Base-by-base conservation (phyloP, 2,329 filamentous ascomycete species). In the Aspergillus neotritici region DNA sequence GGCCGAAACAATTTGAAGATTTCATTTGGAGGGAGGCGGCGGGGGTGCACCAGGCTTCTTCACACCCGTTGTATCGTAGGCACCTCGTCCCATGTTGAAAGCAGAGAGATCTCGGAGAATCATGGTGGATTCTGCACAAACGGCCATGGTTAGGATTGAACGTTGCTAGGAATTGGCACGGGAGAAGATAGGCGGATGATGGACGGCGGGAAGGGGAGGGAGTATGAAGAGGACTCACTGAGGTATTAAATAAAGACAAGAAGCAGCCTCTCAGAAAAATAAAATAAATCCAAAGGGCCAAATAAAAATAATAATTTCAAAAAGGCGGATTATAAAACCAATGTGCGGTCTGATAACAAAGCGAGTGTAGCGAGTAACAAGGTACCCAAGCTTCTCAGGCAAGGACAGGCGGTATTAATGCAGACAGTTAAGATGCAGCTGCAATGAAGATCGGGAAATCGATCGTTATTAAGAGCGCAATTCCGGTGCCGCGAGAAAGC, bases 21-120 rank as follows among this genome's bases (percentile, higher is more conserved):
- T 54, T 49, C 44, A 40, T 15, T 40, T 50, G 34, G 40, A 50
- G 31, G 69, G 68, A 34, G 67, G 68, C 49, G 71, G 72, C 54
- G 70, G 69, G 44, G 67, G 64, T 49, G 59, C 61, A 34, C 61
- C 61, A 34, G 71, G 72, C 59, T 74, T 74, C 51, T 72, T 70
- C 15, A 74, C 70, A 21, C 72, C 72, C 5, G 72, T 75, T 32
- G 72, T 75, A 51, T 75, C 72, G 49, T 75, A 75, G 45, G 69
- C 71, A 44, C 72, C 72, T 50, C 72, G 68, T 47, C 72, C 72
- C 71, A 74, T 74, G 58, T 74, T 72, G 60, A 59, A 66, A 39
- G 64, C 62, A 41, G 63, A 66, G 31, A 63, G 55, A 47, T 65
- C 66, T 54, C 65, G 61, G 38, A 64, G 56, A 49, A 70, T 68